A percentile compares a stretch with the other conserved stretches of the same genome.
These are phyloP conservation scores for Funneliformis mosseae DNA, from an alignment of 192 early-diverging fungal genomes.

Conservation along the genomic window DNA sequence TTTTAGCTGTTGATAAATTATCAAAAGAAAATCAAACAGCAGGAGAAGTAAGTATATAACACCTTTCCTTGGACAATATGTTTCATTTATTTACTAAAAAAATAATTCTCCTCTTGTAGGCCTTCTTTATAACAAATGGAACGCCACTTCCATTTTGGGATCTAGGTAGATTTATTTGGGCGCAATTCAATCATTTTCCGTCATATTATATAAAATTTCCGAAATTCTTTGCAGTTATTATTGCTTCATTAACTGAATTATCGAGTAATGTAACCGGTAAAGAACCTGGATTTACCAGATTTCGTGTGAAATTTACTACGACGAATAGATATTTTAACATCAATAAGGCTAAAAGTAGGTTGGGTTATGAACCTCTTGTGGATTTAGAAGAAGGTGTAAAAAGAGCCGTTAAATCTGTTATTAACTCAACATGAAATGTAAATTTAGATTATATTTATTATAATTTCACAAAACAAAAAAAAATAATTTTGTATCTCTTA, in stretches of 20 bases:
- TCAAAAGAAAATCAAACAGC: constrained; percentile 36
- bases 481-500: too few species aligned
- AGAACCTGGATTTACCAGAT: constrained; percentile 72
- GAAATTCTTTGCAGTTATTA: constrained; percentile 46
- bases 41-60: constrained; percentile 47
- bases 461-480: too few species aligned
- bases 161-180: constrained; percentile 73
- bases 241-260: constrained; percentile 67
- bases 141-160: constrained; percentile 91
- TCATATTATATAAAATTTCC: constrained; percentile 64
- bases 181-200: constrained; percentile 56
- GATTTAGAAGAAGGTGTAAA: constrained; percentile 59
- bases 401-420: constrained; percentile 28
- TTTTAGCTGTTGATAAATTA: constrained; percentile 81
- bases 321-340: constrained; percentile 89
- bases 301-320: constrained; percentile 76
- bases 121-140: constrained; percentile 92
- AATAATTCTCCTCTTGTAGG: constrained; percentile 57
- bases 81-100: constrained; percentile 14
- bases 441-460: too few species aligned
- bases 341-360: constrained; percentile 73
- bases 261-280: constrained; percentile 62
- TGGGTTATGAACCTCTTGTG: constrained; percentile 58
- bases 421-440: not conserved
- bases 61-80: too few species aligned